Base-by-base conservation (phyloP, 225 moss, liverwort and hornwort species). In the Thuidium tamariscinum region DNA sequence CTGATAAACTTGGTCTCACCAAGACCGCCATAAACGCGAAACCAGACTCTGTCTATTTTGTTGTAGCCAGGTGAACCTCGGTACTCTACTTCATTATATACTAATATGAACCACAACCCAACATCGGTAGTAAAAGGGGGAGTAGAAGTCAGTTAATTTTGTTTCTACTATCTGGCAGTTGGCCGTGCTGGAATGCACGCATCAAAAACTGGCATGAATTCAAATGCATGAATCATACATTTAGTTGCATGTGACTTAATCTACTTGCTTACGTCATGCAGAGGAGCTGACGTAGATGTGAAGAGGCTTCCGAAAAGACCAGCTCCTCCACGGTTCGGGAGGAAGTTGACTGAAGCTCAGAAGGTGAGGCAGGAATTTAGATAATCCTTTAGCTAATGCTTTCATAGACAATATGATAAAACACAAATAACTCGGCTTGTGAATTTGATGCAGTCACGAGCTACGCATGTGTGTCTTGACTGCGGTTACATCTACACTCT, bases 401-500 rank as follows among this genome's bases (percentile, higher is more conserved):
- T 42, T 74, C 71, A 46, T 74, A 32, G 60, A 68, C 25, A 44
- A 62, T 56, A 48, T 81, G 25, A 32, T 71, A 7, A 56, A 73
- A 62, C 69, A 67, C 16, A 20, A 55, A 70, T 83, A 56, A 89
- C 76, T 83, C 13, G 49, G 51, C 72, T 80, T 79, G 10, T 86
- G 86, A 74, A 83, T 66, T 80, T 85, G 79, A 79, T 84, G 60
- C 92, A 98, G 98, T 90, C 90, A 71, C 94, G 98, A 75, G 98
- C 98, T 56, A 95, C 98, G 66, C 98, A 98, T 62, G 89, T 98
- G 63, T 98, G 98, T 88, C 89, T 98, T 79, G 98, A 98, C 81
- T 98, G 98, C 77, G 98, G 98, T 85, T 98, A 95, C 91, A 93
- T 98, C 62, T 98, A 98, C 89, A 97, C 96, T 41, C 90, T 98